Percentiles rank a stretch among this genome's conserved stretches.
Conservation (phyloP, 306 rosid genomes). For the Abrus precatorius region DNA sequence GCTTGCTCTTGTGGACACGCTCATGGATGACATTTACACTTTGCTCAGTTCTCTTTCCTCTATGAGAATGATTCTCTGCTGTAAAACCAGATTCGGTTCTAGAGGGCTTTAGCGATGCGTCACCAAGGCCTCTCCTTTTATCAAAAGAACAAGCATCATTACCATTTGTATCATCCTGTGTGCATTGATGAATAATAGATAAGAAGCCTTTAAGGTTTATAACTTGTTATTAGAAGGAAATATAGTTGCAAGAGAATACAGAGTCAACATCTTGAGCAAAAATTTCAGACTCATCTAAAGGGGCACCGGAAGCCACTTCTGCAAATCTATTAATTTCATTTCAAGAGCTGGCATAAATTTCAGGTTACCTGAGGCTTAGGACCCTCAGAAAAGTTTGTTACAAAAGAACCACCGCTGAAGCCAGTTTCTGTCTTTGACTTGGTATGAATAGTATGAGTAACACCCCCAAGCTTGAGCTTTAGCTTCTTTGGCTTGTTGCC, state of each 20-base stretch:
- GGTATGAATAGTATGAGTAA: slow-evolving; percentile 42
- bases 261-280: neutral
- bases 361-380: neutral
- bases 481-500: slow-evolving; percentile 25
- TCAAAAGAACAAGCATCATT: slow-evolving; percentile 2
- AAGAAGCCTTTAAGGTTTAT: slow-evolving; percentile 19
- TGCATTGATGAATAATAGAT: slow-evolving; percentile 9
- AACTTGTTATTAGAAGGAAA: slow-evolving; percentile 1
- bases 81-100: neutral
- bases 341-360: neutral
- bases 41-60: neutral
- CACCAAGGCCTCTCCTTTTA: slow-evolving; percentile 8
- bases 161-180: slow-evolving; percentile 18
- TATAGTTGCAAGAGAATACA: neutral
- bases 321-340: neutral
- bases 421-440: slow-evolving; percentile 6
- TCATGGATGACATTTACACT: slow-evolving; percentile 5
- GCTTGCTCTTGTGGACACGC: slow-evolving; percentile 23
- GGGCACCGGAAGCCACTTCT: neutral
- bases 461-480: slow-evolving; percentile 42
- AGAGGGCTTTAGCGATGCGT: neutral
- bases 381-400: neutral
- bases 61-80: slow-evolving; percentile 28
- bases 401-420: neutral
- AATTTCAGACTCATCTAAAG: neutral